These are phyloP conservation scores for Dendrobium officinale DNA, from an alignment of 106 monocot species.

Conservation along the genomic window DNA sequence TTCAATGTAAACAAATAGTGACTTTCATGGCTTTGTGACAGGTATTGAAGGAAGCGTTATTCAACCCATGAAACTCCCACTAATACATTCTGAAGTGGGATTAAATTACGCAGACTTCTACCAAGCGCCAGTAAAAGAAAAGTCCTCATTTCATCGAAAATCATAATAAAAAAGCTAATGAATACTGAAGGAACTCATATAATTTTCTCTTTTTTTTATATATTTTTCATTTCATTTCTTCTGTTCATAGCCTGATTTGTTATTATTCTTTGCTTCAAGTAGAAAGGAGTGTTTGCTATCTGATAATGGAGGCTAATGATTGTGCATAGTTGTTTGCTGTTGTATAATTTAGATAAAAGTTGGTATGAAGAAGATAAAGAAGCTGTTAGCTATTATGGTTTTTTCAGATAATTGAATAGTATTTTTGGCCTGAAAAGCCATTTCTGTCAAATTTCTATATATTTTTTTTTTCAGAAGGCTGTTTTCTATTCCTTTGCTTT, in stretches of 20 bases:
- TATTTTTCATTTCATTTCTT: neutral
- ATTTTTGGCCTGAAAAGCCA: neutral
- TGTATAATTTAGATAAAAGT: slow-evolving; percentile 12
- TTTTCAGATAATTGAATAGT: neutral
- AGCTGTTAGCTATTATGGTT: neutral
- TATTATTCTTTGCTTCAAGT: slow-evolving; percentile 1
- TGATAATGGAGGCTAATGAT: neutral
- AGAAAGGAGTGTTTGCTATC: slow-evolving; percentile 1
- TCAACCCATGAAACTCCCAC: neutral
- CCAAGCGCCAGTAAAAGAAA: neutral
- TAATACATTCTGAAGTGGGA: neutral
- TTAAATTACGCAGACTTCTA: neutral
- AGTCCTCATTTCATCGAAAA: neutral
- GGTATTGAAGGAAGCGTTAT: neutral
- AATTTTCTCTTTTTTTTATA: neutral
- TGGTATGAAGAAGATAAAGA: neutral
- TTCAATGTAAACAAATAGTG: neutral
- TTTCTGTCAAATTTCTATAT: neutral
- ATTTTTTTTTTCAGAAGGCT: neutral
- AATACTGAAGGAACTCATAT: neutral
- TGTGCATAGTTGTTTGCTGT: slow-evolving; percentile 28
- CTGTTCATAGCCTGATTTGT: slow-evolving; percentile 10
- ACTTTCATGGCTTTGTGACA: neutral
- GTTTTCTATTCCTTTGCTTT: slow-evolving; percentile 6
- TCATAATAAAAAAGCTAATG: neutral